These are phyloP conservation scores for Pestalotiopsis sp. DNA, from an alignment of 2,329 filamentous ascomycete genomes.

Conservation along the genomic window DNA sequence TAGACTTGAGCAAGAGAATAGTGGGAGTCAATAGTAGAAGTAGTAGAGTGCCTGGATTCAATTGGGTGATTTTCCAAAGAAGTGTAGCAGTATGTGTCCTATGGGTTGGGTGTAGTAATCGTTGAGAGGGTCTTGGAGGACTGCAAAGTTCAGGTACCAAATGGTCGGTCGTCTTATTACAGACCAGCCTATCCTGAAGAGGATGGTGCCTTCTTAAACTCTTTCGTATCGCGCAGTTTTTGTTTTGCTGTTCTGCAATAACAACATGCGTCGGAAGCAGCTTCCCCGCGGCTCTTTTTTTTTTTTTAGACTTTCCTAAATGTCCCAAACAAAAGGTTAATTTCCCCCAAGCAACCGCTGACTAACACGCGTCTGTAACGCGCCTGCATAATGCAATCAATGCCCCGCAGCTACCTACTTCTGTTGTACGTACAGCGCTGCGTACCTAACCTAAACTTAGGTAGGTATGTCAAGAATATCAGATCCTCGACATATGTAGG, in stretches of 20 bases:
- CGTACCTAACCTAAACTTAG: too few species aligned
- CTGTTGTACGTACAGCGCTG: too few species aligned
- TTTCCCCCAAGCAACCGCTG: slow-evolving; percentile 12
- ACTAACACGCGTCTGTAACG: slow-evolving; percentile 13
- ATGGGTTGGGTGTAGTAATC: slow-evolving; percentile 12
- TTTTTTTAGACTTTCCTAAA: background rate
- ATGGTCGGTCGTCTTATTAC: background rate
- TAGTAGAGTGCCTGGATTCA: background rate
- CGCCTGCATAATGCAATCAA: background rate
- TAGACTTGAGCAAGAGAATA: slow-evolving; percentile 8
- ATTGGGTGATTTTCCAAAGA: slow-evolving; percentile 2
- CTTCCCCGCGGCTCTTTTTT: background rate
- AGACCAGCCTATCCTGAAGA: background rate
- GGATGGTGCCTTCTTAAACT: background rate
- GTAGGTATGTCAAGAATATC: too few species aligned
- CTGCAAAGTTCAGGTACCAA: background rate
- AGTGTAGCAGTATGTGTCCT: slow-evolving; percentile 10
- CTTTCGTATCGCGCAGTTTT: background rate
- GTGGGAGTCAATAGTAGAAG: background rate
- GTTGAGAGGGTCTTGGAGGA: slow-evolving; percentile 1
- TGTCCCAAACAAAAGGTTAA: background rate
- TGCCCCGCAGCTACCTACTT: background rate
- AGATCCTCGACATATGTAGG: too few species aligned
- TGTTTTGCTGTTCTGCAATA: background rate
- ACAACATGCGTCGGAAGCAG: background rate